Evolutionary conservation across 768 basidiomycete species (phyloP).

Genomic region (Rhodosporidiobolus sp.): DNA sequence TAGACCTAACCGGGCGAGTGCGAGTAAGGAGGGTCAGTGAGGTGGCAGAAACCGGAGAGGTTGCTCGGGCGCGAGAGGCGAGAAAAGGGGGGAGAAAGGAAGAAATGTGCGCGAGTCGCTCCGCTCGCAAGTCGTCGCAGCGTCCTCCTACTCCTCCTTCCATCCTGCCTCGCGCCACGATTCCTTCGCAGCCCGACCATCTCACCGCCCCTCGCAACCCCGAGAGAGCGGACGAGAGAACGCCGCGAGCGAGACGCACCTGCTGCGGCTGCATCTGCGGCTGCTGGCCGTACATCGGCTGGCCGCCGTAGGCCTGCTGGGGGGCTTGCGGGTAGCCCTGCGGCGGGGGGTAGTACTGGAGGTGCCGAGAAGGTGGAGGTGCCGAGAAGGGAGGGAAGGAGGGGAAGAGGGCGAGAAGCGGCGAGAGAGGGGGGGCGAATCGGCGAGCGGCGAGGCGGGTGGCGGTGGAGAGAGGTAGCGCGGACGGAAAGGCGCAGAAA

Average conservation of each 20-base stretch:
- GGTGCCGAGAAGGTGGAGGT: neutral
- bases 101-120: no score
- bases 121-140: no score
- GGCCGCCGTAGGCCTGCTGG: neutral
- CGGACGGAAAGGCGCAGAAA: no score
- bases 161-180: no score
- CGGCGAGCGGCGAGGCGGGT: neutral
- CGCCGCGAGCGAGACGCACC: neutral
- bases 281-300: neutral
- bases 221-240: neutral
- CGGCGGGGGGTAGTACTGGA: neutral
- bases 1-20: neutral
- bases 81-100: no score
- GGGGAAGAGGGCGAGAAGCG: neutral
- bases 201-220: no score
- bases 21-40: neutral
- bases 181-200: no score
- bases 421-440: neutral
- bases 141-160: no score
- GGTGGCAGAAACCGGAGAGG: neutral
- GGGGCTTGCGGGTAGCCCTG: neutral
- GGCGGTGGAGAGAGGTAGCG: no score
- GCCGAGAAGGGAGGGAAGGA: neutral
- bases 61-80: neutral
- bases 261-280: constrained; percentile 8